A percentile compares a stretch with the other conserved stretches of the same genome.
These are phyloP conservation scores for Mortierella alpina DNA, from an alignment of 192 early-diverging fungal genomes.

Conservation along the genomic window DNA sequence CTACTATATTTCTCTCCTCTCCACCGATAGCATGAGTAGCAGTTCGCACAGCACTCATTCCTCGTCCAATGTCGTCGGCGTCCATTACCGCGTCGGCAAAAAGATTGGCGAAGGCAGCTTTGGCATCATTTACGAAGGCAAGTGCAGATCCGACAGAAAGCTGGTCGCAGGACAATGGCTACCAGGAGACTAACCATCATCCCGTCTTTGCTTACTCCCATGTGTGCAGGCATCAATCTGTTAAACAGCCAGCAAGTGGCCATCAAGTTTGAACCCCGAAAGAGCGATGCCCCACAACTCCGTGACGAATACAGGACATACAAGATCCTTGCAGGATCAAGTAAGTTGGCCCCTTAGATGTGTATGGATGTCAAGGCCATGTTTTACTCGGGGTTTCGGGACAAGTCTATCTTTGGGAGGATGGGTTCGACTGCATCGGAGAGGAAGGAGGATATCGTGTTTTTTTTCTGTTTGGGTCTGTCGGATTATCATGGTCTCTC, in stretches of 20 bases:
- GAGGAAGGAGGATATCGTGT: too few relatives aligned
- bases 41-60: slow-evolving; percentile 57
- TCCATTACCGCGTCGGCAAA: slow-evolving; percentile 94
- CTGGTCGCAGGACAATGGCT: not conserved
- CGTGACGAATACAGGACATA: slow-evolving; percentile 96
- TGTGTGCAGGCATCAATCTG: slow-evolving; percentile 77
- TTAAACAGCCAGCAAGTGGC: slow-evolving; percentile 92
- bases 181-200: not conserved
- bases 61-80: slow-evolving; percentile 89
- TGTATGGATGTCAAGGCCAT: too few relatives aligned
- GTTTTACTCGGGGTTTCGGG: too few relatives aligned
- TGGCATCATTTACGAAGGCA: slow-evolving; percentile 99
- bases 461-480: too few relatives aligned
- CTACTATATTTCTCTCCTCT: not conserved
- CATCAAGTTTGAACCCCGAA: slow-evolving; percentile 97
- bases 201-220: not conserved
- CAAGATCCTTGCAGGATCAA: slow-evolving; percentile 85
- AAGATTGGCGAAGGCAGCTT: slow-evolving; percentile 99
- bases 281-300: slow-evolving; percentile 96
- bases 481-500: too few relatives aligned
- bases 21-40: slow-evolving; percentile 25
- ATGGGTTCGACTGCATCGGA: too few relatives aligned
- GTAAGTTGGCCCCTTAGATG: slow-evolving; percentile 45
- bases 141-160: not conserved
- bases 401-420: too few relatives aligned